These are phyloP conservation scores for Lachancea lanzarotensis DNA, from an alignment of 805 yeast species.

Conservation along the genomic window DNA sequence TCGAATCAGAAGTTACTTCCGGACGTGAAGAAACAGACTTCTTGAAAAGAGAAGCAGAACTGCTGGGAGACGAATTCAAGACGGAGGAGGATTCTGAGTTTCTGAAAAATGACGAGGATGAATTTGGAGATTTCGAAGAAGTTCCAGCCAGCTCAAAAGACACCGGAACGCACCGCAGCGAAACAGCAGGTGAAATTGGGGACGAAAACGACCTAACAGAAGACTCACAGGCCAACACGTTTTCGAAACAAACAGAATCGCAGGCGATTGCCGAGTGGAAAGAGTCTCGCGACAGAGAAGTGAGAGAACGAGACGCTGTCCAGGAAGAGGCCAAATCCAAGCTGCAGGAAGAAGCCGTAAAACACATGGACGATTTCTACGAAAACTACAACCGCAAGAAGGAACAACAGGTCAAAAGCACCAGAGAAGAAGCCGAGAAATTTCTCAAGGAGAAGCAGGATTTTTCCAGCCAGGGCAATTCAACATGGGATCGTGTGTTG, in stretches of 20 bases:
- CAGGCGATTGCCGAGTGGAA: slow-evolving; percentile 71
- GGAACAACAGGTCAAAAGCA: slow-evolving; percentile 58
- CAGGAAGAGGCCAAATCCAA: slow-evolving; percentile 58
- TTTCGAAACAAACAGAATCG: slow-evolving; percentile 26
- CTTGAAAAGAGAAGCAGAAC: slow-evolving; percentile 59
- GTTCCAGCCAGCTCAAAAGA: slow-evolving; percentile 7
- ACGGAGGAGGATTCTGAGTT: slow-evolving; percentile 54
- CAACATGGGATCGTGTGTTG: slow-evolving; percentile 72
- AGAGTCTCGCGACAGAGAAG: slow-evolving; percentile 70
- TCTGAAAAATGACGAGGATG: slow-evolving; percentile 35
- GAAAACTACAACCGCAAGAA: slow-evolving; percentile 83
- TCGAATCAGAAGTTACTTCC: slow-evolving; percentile 24
- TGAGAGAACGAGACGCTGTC: slow-evolving; percentile 69
- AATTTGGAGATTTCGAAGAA: slow-evolving; percentile 52
- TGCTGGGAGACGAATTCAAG: slow-evolving; percentile 64
- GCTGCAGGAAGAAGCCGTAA: slow-evolving; percentile 67
- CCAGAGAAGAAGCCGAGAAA: slow-evolving; percentile 60
- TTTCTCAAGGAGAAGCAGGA: slow-evolving; percentile 71
- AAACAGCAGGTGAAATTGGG: slow-evolving; percentile 28
- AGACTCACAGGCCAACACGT: background rate
- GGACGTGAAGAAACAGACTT: slow-evolving; percentile 47
- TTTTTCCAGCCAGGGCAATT: slow-evolving; percentile 66
- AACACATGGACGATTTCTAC: slow-evolving; percentile 85
- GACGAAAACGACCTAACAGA: slow-evolving; percentile 16
- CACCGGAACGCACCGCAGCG: slow-evolving; percentile 37